Evolutionary conservation across 805 yeast species (phyloP), one percentile per base, ranked within the genome.

Genomic region (Candida koratica): DNA sequence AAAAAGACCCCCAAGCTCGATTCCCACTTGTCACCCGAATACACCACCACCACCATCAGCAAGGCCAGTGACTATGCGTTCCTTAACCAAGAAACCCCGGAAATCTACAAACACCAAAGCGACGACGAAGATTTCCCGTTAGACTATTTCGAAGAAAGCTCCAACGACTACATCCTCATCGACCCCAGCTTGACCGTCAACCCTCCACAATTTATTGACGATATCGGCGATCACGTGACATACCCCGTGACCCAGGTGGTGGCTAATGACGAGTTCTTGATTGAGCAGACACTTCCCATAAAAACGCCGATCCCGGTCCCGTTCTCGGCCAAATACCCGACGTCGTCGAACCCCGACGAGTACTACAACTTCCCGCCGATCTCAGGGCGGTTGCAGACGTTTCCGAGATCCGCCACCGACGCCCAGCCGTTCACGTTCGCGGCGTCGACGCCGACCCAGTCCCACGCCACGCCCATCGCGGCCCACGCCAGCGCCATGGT

Each of bases 51-150:
- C 13, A 37, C 28, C 12, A 26, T 42, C n/a, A 35, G 37, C 15
- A 37, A 43, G 33, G 25, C 38, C 37, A 18, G 52, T 6, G 55
- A 49, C 8, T 34, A 33, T 36, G 55, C 37, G 5, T 49, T 46
- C 29, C 28, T 49, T 16, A 25, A 29, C 14, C 46, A 48, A 24
- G 53, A 46, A 9, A 52, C 58, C 6, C 59, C 55, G 4, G 47
- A 48, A 3, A 57, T 60, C 28, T 38, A 41, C 23, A 51, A 52
- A 30, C 77, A 74, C 27, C 80, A 79, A 42, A 86, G 79, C 49
- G 45, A 56, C 3, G 65, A 61, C 17, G 80, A 75, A 32, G 88
- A 81, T 49, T 81, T 81, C 59, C 88, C 89, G 3, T 56, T 82
- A 37, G 88, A 81, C 46, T 81, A 79, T 51, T 71, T 81, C 18